Evolutionary conservation across 495 filamentous ascomycete genomes (phyloP).

Genomic region (Extremus antarcticus): DNA sequence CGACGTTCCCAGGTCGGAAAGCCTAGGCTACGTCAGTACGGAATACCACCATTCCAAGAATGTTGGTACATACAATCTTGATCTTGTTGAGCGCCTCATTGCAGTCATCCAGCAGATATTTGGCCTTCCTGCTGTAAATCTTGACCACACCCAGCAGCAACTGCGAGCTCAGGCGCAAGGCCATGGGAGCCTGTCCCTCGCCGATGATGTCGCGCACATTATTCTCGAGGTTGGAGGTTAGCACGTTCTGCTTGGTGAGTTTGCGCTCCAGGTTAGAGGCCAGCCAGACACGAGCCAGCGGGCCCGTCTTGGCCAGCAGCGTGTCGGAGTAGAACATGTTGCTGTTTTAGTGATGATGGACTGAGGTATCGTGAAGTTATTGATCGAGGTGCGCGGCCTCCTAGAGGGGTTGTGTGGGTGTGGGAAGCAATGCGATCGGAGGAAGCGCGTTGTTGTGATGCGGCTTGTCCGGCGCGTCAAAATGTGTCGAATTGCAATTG

Average conservation of each 20-base stretch:
- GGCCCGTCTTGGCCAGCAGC: constrained; percentile 89
- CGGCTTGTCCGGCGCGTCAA: not conserved
- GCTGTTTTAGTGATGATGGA: not conserved
- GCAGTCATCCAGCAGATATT: constrained; percentile 92
- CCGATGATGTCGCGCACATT: constrained; percentile 91
- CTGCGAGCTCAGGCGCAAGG: constrained; percentile 85
- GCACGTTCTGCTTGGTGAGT: constrained; percentile 84
- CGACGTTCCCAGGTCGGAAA: constrained; percentile 44
- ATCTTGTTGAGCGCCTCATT: constrained; percentile 95
- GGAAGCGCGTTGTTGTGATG: constrained; percentile 2
- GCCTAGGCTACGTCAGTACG: constrained; percentile 28
- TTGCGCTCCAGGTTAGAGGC: constrained; percentile 97
- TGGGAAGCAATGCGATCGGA: not conserved
- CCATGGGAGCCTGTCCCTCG: constrained; percentile 89
- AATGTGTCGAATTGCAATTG: not conserved
- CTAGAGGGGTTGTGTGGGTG: not conserved
- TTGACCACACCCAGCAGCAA: constrained; percentile 88
- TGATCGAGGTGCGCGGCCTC: not conserved
- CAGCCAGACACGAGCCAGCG: constrained; percentile 93
- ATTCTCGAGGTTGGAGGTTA: constrained; percentile 83
- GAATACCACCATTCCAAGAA: no score
- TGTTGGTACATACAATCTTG: constrained; percentile 43
- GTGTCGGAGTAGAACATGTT: constrained; percentile 97
- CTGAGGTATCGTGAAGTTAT: not conserved
- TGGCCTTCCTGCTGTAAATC: constrained; percentile 93